Evolutionary conservation across 2,329 filamentous ascomycete species (phyloP).

Genomic region (Hymenoscyphus scutula): DNA sequence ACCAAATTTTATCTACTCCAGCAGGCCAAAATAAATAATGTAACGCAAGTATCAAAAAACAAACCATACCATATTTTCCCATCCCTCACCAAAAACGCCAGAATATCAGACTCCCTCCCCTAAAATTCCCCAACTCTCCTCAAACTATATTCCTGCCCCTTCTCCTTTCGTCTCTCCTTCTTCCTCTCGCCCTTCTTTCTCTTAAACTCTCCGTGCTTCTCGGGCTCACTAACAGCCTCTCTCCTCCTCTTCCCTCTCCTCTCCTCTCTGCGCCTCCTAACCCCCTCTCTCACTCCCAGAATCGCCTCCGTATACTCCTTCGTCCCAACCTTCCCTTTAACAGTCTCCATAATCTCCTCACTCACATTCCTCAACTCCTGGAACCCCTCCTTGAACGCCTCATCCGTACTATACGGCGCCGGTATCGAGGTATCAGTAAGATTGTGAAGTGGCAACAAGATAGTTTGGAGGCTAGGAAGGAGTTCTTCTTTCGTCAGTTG

Average conservation of each 20-base stretch:
- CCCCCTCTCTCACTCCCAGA: constrained; percentile 67
- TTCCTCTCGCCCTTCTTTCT: constrained; percentile 80
- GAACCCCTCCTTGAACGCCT: constrained; percentile 65
- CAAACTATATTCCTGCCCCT: constrained; percentile 64
- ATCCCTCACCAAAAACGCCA: background rate
- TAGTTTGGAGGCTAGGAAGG: constrained; percentile 58
- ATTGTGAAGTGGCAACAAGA: constrained; percentile 72
- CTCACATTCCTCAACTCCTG: constrained; percentile 70
- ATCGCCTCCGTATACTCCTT: constrained; percentile 74
- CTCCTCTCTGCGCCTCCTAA: constrained; percentile 69
- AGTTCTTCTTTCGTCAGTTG: constrained; percentile 59
- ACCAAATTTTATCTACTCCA: background rate
- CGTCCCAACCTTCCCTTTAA: constrained; percentile 84
- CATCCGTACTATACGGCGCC: constrained; percentile 67
- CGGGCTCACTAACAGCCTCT: constrained; percentile 79
- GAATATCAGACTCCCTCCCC: background rate
- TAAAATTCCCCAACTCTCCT: constrained; percentile 28
- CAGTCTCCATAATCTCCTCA: constrained; percentile 72
- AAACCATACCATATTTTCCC: background rate
- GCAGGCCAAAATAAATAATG: background rate
- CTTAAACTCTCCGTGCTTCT: constrained; percentile 75
- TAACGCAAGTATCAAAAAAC: background rate
- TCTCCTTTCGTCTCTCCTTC: constrained; percentile 78
- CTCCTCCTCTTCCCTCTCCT: constrained; percentile 84
- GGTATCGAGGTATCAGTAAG: constrained; percentile 78